Conservation (phyloP, 169 alveolate genomes). For the Amoebophrya sp. region DNA sequence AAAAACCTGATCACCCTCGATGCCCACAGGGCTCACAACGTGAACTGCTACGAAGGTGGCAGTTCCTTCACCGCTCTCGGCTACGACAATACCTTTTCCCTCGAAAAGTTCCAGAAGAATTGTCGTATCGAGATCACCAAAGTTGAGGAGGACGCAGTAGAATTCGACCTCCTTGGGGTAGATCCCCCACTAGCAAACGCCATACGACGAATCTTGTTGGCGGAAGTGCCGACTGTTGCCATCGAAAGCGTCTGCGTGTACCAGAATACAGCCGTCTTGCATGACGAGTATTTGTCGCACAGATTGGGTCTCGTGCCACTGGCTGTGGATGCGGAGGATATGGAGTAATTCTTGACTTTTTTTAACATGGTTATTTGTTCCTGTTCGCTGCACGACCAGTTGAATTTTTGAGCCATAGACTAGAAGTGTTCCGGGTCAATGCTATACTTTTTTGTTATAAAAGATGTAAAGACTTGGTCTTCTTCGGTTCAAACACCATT, state of each 20-base stretch:
- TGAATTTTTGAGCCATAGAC: too few relatives aligned
- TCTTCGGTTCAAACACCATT: too few relatives aligned
- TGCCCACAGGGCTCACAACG: neutral
- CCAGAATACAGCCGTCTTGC: conserved; percentile 83
- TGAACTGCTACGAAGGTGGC: neutral
- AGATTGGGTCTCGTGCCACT: conserved; percentile 96
- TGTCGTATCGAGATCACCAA: neutral
- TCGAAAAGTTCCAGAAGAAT: neutral
- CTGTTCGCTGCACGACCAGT: neutral
- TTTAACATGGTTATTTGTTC: neutral
- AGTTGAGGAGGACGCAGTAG: conserved; percentile 25
- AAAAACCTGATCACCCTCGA: neutral
- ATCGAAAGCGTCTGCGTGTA: conserved; percentile 61
- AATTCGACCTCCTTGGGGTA: conserved; percentile 63
- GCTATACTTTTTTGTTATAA: neutral
- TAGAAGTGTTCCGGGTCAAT: neutral
- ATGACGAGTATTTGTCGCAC: conserved; percentile 96
- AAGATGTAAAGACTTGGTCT: too few relatives aligned
- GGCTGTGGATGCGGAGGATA: conserved; percentile 81
- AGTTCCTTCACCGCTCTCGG: neutral
- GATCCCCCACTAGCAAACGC: conserved; percentile 85
- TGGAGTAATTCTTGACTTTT: conserved; percentile 54
- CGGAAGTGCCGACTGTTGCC: conserved; percentile 89
- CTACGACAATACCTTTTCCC: neutral
- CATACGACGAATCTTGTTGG: conserved; percentile 76